Evolutionary conservation across 768 basidiomycete genomes (phyloP), one percentile per base, ranked within the genome.

Genomic region (Megacollybia marginata): DNA sequence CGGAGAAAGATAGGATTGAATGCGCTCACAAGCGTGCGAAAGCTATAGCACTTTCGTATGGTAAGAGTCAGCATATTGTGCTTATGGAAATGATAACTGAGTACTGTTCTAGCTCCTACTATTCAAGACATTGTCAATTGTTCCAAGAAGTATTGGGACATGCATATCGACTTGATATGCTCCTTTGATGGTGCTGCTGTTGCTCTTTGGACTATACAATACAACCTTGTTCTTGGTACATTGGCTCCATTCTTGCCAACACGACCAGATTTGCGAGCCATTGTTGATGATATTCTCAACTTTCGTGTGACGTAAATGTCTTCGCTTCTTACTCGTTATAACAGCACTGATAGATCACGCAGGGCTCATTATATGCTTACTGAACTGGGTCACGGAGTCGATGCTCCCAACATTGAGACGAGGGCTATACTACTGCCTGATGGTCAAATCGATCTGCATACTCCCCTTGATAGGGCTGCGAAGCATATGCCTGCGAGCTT

Each of bases 181-280:
- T 18, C 46, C 5, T 28, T 64, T n/a, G 69, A 69, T 53, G 64
- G 60, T 9, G 67, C 61, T 2, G 60, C 63, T 1, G 54, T 52
- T 4, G 64, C 65, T 1, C 52, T 71, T 13, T 56, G 63, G 33
- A 64, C 66, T 2, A 63, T 69, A 9, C 69, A 71, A 35, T 59
- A 62, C 46, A 70, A 70, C 34, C 58, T 70, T 13, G 59, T 53
- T 15, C 56, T n/a, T 69, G 69, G 6, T 10, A 70, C 69, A 0
- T 44, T 71, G 16, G 59, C 58, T 13, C 56, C 47, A 4, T 64
- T 56, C 34, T 55, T 53, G 12, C 40, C 46, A 2, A 44, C 48
- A n/a, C 56, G 62, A 9, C 59, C 62, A 2, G 61, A 65, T 35
- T 44, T 65, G 8, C 28, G 49, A 0, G 49, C 59, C 12, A 45